Conservation (phyloP, 2,329 filamentous ascomycete genomes). For the Paecilomyces dactylethromorphus region DNA sequence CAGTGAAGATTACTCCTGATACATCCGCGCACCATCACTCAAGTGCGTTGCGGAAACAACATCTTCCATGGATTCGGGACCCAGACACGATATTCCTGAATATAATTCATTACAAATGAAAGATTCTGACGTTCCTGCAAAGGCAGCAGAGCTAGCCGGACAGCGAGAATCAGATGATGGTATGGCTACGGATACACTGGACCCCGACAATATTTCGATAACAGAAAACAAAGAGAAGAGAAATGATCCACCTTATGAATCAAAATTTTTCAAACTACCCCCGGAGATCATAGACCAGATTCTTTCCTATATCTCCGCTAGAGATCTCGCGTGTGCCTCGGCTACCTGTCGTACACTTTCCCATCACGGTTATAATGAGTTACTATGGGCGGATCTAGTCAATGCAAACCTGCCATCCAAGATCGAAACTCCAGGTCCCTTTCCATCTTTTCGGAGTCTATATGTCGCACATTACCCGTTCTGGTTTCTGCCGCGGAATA, state of each 20-base stretch:
- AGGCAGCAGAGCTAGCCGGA: neutral
- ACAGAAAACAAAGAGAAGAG: neutral
- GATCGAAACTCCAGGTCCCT: slow-evolving; percentile 53
- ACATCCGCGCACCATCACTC: neutral
- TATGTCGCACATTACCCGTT: slow-evolving; percentile 69
- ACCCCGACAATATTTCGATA: no score
- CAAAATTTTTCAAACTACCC: slow-evolving; percentile 49
- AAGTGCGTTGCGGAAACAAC: neutral
- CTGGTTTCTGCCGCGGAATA: slow-evolving; percentile 77
- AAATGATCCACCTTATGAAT: neutral
- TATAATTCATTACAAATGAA: neutral
- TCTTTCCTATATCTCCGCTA: slow-evolving; percentile 57
- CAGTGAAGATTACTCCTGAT: neutral
- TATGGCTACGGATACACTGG: neutral
- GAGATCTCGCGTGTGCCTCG: slow-evolving; percentile 56
- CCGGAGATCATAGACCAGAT: slow-evolving; percentile 70
- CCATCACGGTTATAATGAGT: slow-evolving; percentile 56
- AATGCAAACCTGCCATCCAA: slow-evolving; percentile 59
- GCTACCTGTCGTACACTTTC: slow-evolving; percentile 57
- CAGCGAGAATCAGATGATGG: neutral
- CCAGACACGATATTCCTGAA: neutral
- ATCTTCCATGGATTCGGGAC: neutral
- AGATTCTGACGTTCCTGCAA: neutral
- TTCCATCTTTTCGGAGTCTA: slow-evolving; percentile 60
- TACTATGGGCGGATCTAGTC: slow-evolving; percentile 65